Evolutionary conservation across 2,329 filamentous ascomycete species (phyloP).

Genomic region (Pseudodiploospora longispora): DNA sequence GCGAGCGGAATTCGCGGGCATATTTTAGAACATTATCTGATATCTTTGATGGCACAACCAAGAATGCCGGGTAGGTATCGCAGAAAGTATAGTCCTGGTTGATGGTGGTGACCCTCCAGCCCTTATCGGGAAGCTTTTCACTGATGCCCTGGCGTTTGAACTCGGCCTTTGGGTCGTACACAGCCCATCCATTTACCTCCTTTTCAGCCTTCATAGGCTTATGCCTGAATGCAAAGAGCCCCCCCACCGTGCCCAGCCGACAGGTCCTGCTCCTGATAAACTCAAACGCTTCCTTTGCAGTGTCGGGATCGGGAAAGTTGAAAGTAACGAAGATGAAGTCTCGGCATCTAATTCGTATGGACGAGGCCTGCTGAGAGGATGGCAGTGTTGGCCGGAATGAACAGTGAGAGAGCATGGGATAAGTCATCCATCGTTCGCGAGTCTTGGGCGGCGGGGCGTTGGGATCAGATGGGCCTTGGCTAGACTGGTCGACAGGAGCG

Average conservation of each 20-base stretch:
- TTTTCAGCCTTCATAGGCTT: constrained; percentile 66
- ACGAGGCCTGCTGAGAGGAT: constrained; percentile 62
- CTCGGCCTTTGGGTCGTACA: constrained; percentile 82
- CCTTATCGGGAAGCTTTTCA: constrained; percentile 65
- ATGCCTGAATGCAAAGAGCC: constrained; percentile 85
- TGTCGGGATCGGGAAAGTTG: constrained; percentile 67
- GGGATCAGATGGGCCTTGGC: constrained; percentile 11
- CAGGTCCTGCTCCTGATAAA: constrained; percentile 75
- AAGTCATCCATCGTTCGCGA: constrained; percentile 85
- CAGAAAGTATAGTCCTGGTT: constrained; percentile 88
- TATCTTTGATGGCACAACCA: constrained; percentile 80
- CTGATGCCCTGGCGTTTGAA: constrained; percentile 83
- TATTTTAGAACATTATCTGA: constrained; percentile 98
- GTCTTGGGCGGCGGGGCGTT: constrained; percentile 22
- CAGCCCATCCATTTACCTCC: constrained; percentile 67
- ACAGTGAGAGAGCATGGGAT: constrained; percentile 81
- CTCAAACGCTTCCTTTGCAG: constrained; percentile 79
- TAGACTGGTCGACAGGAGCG: constrained; percentile 28
- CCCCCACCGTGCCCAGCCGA: constrained; percentile 74
- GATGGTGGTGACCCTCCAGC: constrained; percentile 85
- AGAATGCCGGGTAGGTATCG: constrained; percentile 78
- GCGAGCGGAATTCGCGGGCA: constrained; percentile 79
- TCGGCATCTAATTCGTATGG: constrained; percentile 79
- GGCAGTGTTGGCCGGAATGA: constrained; percentile 66
- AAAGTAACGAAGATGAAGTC: constrained; percentile 94